Evolutionary conservation across 2,329 filamentous ascomycete species (phyloP).

Genomic region (Tolypocladium inflatum): DNA sequence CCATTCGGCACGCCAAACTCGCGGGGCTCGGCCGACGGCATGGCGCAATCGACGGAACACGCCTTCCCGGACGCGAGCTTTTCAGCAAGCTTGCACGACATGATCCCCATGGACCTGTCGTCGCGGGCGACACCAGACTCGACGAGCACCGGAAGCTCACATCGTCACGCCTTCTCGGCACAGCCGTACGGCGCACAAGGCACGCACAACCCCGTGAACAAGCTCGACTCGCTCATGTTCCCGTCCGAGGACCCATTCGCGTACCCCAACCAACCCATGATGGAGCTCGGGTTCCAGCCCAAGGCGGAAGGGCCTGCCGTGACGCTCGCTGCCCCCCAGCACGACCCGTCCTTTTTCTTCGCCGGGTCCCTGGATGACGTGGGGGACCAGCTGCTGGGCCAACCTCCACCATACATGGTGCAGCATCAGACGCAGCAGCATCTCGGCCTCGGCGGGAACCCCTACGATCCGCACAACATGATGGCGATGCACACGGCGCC

Average conservation of each 20-base stretch:
- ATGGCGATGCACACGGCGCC: slow-evolving; percentile 24
- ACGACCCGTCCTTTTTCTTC: slow-evolving; percentile 39
- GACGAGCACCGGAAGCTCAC: slow-evolving; percentile 31
- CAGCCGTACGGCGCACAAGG: slow-evolving; percentile 20
- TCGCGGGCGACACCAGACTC: slow-evolving; percentile 33
- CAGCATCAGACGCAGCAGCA: slow-evolving; percentile 35
- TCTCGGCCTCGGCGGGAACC: slow-evolving; percentile 31
- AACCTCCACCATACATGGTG: slow-evolving; percentile 63
- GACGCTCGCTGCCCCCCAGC: slow-evolving; percentile 20
- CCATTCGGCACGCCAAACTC: slow-evolving; percentile 14
- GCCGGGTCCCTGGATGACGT: slow-evolving; percentile 51
- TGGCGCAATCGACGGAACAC: slow-evolving; percentile 17
- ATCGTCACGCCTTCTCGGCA: slow-evolving; percentile 21
- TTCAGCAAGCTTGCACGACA: slow-evolving; percentile 30
- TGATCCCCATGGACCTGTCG: slow-evolving; percentile 35
- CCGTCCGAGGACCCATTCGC: slow-evolving; percentile 68
- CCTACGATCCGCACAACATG: slow-evolving; percentile 35
- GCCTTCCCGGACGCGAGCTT: slow-evolving; percentile 26
- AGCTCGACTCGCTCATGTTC: slow-evolving; percentile 73
- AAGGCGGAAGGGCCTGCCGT: slow-evolving; percentile 21
- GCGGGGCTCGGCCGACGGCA: slow-evolving; percentile 23
- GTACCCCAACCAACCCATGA: slow-evolving; percentile 69
- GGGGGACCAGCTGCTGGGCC: slow-evolving; percentile 63
- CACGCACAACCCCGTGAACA: slow-evolving; percentile 44
- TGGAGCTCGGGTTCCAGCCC: slow-evolving; percentile 40